Conservation (phyloP, 768 basidiomycete genomes). For the Leucosporidium yakuticum region DNA sequence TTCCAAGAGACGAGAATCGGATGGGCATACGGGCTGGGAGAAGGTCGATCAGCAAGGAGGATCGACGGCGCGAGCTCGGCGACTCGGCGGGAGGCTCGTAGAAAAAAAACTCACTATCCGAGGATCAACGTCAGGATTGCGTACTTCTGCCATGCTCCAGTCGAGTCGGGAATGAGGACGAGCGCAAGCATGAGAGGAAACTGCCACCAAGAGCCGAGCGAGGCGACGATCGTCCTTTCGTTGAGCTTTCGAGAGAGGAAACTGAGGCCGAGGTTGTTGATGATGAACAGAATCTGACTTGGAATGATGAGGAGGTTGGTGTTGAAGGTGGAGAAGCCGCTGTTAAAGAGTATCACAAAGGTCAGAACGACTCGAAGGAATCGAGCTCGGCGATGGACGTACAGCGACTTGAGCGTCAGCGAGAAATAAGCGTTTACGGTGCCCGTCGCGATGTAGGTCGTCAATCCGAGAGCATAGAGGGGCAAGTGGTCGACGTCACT, state of each 20-base stretch:
- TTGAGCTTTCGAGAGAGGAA: conserved; percentile 33
- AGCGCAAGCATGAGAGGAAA: conserved; percentile 41
- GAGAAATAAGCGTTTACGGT: conserved; percentile 2
- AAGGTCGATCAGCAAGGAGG: no score
- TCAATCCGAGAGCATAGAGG: conserved; percentile 42
- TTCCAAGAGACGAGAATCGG: conserved; percentile 42
- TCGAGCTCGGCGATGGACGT: background rate
- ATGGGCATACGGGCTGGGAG: conserved; percentile 40
- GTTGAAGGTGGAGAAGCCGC: conserved; percentile 42
- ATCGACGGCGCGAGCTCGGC: no score
- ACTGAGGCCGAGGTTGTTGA: conserved; percentile 38
- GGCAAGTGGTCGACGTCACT: conserved; percentile 42
- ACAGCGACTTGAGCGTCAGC: background rate
- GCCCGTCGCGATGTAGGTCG: background rate
- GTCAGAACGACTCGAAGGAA: background rate
- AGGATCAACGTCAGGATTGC: conserved; percentile 8
- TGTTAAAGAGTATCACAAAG: background rate
- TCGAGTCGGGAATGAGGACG: conserved; percentile 25
- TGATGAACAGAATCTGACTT: conserved; percentile 37
- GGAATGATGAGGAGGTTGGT: conserved; percentile 43
- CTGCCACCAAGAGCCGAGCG: conserved; percentile 22
- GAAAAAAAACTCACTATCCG: background rate
- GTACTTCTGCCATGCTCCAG: conserved; percentile 41
- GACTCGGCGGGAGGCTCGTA: background rate
- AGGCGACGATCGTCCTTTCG: conserved; percentile 33